Evolutionary conservation across 495 filamentous ascomycete genomes (phyloP).

Genomic region (Endocarpon pusillum): DNA sequence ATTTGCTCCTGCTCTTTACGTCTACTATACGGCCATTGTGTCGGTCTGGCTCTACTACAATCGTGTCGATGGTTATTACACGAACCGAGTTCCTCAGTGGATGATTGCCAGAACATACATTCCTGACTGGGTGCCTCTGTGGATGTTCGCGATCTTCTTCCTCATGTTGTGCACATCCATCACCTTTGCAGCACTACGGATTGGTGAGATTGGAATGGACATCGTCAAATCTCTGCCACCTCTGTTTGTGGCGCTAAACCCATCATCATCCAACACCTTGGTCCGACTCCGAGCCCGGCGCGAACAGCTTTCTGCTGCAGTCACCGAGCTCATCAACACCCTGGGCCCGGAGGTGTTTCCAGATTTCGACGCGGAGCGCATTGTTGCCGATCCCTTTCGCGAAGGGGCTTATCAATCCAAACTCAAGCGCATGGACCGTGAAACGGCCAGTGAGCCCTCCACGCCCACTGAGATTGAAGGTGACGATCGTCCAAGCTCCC

Average conservation of each 20-base stretch:
- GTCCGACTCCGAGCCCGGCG: constrained; percentile 60
- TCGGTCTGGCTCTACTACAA: constrained; percentile 67
- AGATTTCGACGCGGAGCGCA: constrained; percentile 74
- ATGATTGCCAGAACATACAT: constrained; percentile 27
- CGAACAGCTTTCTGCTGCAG: constrained; percentile 56
- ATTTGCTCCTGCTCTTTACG: constrained; percentile 74
- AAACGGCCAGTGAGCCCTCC: constrained; percentile 9
- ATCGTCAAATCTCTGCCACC: constrained; percentile 89
- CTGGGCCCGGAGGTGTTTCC: constrained; percentile 93
- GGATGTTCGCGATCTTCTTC: constrained; percentile 51
- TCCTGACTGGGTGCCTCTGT: constrained; percentile 65
- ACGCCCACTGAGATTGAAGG: constrained; percentile 12
- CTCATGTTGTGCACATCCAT: constrained; percentile 72
- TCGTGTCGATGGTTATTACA: constrained; percentile 49
- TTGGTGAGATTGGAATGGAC: constrained; percentile 96
- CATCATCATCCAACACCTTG: constrained; percentile 67
- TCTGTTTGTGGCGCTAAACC: constrained; percentile 74
- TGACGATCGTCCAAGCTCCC: constrained; percentile 9
- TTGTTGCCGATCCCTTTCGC: constrained; percentile 48
- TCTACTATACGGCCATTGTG: constrained; percentile 55
- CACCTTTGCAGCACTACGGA: constrained; percentile 85
- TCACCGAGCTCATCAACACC: constrained; percentile 84
- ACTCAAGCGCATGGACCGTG: constrained; percentile 13
- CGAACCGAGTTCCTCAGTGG: constrained; percentile 17
- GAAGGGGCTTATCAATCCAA: constrained; percentile 14